These are phyloP conservation scores for Luzula sylvatica DNA, from an alignment of 176 grass and related monocot species.

Conservation along the genomic window DNA sequence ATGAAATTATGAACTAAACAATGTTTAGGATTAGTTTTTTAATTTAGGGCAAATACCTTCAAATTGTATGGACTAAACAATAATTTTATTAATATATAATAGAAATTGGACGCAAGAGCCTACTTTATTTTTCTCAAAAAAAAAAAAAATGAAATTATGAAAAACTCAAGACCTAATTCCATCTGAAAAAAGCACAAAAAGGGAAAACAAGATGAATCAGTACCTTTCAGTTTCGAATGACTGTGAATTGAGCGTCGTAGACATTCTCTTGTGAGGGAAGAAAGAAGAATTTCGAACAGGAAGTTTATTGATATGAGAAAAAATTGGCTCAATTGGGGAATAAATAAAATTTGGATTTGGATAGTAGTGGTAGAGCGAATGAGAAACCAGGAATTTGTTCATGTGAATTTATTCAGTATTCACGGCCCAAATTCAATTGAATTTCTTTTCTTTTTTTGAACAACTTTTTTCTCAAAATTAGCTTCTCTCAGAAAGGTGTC, in stretches of 20 bases:
- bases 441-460: too few relatives aligned
- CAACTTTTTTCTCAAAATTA: too few relatives aligned
- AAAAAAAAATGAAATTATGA: too few relatives aligned
- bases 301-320: neutral
- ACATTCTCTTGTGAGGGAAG: neutral
- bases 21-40: neutral
- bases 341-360: neutral
- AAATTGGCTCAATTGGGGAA: neutral
- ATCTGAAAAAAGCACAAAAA: too few relatives aligned
- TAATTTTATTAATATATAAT: too few relatives aligned
- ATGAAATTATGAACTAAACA: constrained; percentile 9
- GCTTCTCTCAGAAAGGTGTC: too few relatives aligned
- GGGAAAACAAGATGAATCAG: neutral
- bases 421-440: too few relatives aligned
- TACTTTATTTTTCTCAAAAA: too few relatives aligned
- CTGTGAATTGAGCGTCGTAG: neutral
- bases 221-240: constrained; percentile 12
- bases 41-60: too few relatives aligned
- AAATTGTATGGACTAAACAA: too few relatives aligned
- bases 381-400: constrained; percentile 1
- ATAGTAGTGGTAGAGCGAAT: constrained; percentile 5
- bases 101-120: too few relatives aligned
- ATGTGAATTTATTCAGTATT: constrained; percentile 15
- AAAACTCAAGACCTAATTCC: too few relatives aligned
- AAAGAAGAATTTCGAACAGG: constrained; percentile 2